Evolutionary conservation across 805 yeast genomes (phyloP), one percentile per base, ranked within the genome.

Genomic region (Saccharomycopsis babjevae): DNA sequence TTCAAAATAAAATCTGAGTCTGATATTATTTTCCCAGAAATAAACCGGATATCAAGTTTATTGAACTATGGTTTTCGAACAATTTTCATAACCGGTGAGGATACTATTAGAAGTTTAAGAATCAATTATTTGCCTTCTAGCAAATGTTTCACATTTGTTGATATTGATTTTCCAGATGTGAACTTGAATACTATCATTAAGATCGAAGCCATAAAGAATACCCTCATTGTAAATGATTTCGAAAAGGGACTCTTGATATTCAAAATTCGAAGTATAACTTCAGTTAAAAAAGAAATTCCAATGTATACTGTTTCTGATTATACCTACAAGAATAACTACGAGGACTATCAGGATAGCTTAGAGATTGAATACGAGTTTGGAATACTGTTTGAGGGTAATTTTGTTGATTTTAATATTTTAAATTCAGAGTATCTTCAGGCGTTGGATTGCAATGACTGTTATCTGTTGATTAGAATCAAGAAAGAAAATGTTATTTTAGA

Each of bases 311-410:
- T 63, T 25, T 46, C 39, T 52, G 65, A 63, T 55, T 63, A 63
- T 43, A 61, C 60, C n/a, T 62, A 54, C n/a, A 64, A 56, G 13
- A 63, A 63, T 38, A 59, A 56, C 13, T 63, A 63, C 28, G 60
- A 61, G 43, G 65, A 63, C 36, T 75, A 74, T 65, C 68, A 74
- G 22, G 74, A 75, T 76, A 75, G 75, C 1, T 62, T 75, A 39
- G 75, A 73, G 59, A 74, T 74, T 30, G 56, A 46, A 22, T 46
- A 20, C 16, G 30, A 46, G 28, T 46, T 46, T 25, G 52, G 73
- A 46, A 46, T 25, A 2, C 25, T 13, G 15, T 20, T 22, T 46
- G 52, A 16, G 28, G 52, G 52, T 46, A 46, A 46, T 25, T 46
- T 46, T 25, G 52, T 46, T 20, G 52, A 46, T 46, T 46, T 46